Evolutionary conservation across 345 rosid species (phyloP).

Genomic region (Trapa incisa): DNA sequence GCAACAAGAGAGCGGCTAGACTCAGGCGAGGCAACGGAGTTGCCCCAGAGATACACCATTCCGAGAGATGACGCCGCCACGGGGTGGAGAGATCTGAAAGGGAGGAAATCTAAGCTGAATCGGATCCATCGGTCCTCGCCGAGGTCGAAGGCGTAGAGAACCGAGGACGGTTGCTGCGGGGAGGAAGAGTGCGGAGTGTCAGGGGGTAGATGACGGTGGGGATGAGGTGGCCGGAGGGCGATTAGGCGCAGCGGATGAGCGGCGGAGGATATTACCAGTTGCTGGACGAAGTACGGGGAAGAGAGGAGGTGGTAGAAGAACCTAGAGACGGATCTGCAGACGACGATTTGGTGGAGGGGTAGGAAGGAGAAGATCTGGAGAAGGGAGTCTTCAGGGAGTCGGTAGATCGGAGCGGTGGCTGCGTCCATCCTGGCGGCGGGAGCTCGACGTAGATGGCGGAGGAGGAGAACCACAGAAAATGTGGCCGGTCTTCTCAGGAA

Average conservation of each 20-base stretch:
- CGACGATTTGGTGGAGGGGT: conserved; percentile 58
- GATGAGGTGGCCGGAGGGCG: conserved; percentile 42
- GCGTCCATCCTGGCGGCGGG: conserved; percentile 12
- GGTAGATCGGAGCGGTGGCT: conserved; percentile 28
- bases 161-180: conserved; percentile 8
- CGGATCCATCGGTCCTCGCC: conserved; percentile 44
- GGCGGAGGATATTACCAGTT: conserved; percentile 6
- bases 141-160: conserved; percentile 59
- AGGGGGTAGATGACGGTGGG: conserved; percentile 7
- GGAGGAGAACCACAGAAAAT: conserved; percentile 1
- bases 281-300: conserved; percentile 42
- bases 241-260: conserved; percentile 47
- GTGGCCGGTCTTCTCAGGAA: background rate
- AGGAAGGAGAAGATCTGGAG: conserved; percentile 80
- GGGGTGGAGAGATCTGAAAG: conserved; percentile 57
- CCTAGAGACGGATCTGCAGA: conserved; percentile 64
- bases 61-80: conserved; percentile 67
- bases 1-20: conserved; percentile 54
- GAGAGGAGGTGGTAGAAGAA: conserved; percentile 43
- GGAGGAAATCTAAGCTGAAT: conserved; percentile 59
- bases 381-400: conserved; percentile 60
- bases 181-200: conserved; percentile 24
- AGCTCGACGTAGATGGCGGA: background rate
- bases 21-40: conserved; percentile 30
- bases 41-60: conserved; percentile 63